Percentiles rank a stretch among this genome's conserved stretches.
phyloP scores from a whole-genome alignment of 139 green algal genomes.

The Chlorella sp. region DNA sequence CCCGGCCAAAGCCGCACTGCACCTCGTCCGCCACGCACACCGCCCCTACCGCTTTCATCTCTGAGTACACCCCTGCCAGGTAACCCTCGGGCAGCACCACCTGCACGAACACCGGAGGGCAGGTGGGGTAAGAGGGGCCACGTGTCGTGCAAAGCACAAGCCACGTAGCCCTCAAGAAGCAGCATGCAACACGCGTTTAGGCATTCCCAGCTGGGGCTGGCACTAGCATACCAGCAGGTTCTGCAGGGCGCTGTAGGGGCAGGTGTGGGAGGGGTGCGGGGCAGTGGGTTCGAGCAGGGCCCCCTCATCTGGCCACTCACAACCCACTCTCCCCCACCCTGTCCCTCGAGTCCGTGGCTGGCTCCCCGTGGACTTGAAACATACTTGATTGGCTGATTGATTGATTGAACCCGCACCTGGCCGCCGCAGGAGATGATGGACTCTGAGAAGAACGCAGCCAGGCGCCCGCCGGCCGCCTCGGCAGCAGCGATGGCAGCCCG shows the following conservation, averaged over 20 bases:
- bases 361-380: too few relatives aligned
- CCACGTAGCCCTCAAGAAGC: background rate
- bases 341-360: too few relatives aligned
- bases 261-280: too few relatives aligned
- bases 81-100: conserved; percentile 85
- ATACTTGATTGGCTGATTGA: too few relatives aligned
- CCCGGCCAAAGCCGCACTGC: conserved; percentile 49
- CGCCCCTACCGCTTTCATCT: conserved; percentile 82
- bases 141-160: too few relatives aligned
- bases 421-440: conserved; percentile 94
- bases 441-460: conserved; percentile 93
- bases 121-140: too few relatives aligned
- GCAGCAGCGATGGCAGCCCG: conserved; percentile 71
- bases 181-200: background rate
- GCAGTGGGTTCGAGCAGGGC: too few relatives aligned
- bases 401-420: conserved; percentile 19
- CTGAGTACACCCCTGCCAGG: conserved; percentile 83
- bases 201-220: background rate
- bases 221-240: background rate
- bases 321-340: too few relatives aligned
- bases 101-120: background rate
- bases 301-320: background rate
- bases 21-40: conserved; percentile 81
- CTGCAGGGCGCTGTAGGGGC: too few relatives aligned
- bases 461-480: conserved; percentile 58